Conservation (phyloP, 164 flowering plant species). For the Pachysandra terminalis region DNA sequence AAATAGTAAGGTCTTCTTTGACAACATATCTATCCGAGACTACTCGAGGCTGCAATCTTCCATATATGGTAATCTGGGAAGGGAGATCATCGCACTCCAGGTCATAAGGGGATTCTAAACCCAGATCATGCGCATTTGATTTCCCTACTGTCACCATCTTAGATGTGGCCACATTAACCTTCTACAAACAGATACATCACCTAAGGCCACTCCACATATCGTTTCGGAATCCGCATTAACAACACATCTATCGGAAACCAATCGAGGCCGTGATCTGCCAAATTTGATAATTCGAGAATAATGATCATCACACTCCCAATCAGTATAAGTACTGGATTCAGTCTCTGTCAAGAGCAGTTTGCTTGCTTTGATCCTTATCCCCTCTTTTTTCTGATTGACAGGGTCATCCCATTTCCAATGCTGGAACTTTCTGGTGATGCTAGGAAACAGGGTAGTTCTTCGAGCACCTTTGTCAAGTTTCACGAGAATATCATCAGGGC, state of each 20-base stretch:
- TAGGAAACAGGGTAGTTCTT: slow-evolving; percentile 17
- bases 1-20: slow-evolving; percentile 12
- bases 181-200: slow-evolving; percentile 25
- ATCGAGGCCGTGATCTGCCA: slow-evolving; percentile 44
- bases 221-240: slow-evolving; percentile 10
- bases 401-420: slow-evolving; percentile 13
- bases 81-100: background rate
- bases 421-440: slow-evolving; percentile 28
- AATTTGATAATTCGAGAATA: slow-evolving; percentile 38
- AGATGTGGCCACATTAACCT: background rate
- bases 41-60: background rate
- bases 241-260: slow-evolving; percentile 21
- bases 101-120: background rate
- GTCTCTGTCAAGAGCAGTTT: slow-evolving; percentile 11
- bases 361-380: slow-evolving; percentile 46
- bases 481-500: slow-evolving; percentile 48
- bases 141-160: background rate
- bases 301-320: slow-evolving; percentile 12
- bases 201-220: slow-evolving; percentile 34
- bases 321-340: slow-evolving; percentile 9
- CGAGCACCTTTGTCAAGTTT: slow-evolving; percentile 45
- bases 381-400: slow-evolving; percentile 38
- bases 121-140: background rate
- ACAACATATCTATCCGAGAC: background rate
- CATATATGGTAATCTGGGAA: background rate